phyloP scores from a whole-genome alignment of 306 rosid species.

The Datisca glomerata region DNA sequence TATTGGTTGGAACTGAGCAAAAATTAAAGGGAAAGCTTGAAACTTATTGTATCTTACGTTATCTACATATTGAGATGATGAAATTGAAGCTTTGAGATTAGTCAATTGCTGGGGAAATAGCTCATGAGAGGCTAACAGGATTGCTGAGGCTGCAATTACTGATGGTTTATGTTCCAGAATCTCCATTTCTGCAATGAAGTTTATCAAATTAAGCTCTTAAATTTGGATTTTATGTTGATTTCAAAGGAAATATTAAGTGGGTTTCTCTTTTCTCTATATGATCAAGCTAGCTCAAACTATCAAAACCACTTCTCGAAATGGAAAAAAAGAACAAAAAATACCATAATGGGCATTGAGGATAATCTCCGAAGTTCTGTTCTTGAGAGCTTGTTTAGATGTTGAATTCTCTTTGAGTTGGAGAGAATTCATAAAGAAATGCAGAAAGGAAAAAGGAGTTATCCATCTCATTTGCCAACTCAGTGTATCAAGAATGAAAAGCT shows the following conservation, averaged over 20 bases:
- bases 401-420: constrained; percentile 30
- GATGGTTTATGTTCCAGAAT: constrained; percentile 52
- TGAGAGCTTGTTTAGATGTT: constrained; percentile 29
- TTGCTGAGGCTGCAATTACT: constrained; percentile 51
- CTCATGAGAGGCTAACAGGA: constrained; percentile 35
- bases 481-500: constrained; percentile 50
- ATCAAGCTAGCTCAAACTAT: no score
- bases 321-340: constrained; percentile 15
- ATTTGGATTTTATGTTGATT: no score
- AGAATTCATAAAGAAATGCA: constrained; percentile 37
- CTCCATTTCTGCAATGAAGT: constrained; percentile 36
- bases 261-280: no score
- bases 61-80: constrained; percentile 32
- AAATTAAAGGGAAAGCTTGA: no score
- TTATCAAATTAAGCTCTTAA: no score
- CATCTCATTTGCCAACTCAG: constrained; percentile 71
- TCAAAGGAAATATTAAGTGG: no score
- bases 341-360: constrained; percentile 56
- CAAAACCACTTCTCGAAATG: no score
- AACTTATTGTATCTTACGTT: constrained; percentile 23
- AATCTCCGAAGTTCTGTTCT: constrained; percentile 39
- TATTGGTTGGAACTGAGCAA: no score
- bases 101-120: constrained; percentile 28
- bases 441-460: constrained; percentile 61
- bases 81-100: constrained; percentile 26